Base-by-base conservation (phyloP, 257 asterid species). In the Craterostigma plantagineum region DNA sequence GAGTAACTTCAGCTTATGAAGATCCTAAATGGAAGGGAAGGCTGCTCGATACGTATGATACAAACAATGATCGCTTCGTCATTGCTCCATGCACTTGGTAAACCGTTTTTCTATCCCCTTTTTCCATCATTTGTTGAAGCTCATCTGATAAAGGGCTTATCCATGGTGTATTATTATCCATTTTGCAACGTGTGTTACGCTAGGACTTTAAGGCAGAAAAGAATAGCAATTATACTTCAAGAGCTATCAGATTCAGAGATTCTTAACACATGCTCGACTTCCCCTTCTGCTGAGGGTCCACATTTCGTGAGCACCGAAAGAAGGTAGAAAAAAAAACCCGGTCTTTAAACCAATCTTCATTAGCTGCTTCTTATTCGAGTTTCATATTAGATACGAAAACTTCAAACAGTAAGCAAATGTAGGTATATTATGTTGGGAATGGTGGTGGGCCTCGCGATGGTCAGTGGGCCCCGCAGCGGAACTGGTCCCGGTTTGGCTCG, bases 51-150 rank as follows among this genome's bases (percentile, higher is more conserved):
- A 72, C 92, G 14, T 83, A 83, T 15, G 73, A 76, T 50, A 72
- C 92, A 38, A 56, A 18, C 45, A 64, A 69, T 9, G 93, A 83
- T 59, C 58, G 53, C 48, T 76, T 76, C 53, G 66, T 72, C 50
- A 77, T 79, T 51, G 79, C 86, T 58, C 84, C 95, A 36, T 70
- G 92, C 52, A 36, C 71, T 55, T 82, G 95, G 98, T 87, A 74
- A 62, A 10, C 6, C 2, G 1, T 9, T 18, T 41, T 10, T 16
- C 2, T 3, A 14, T 12, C 3, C 45, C 4, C 2, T 41, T 41
- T 17, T 17, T 41, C 3, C 12, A 9, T 15, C 2, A 10, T 12
- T 10, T 15, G 15, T 8, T 2, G 2, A 14, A 18, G 13, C 48
- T 42, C 11, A 4, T 42, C 18, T 34, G 37, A 6, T 11, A 7